Evolutionary conservation across 176 grass and related monocot genomes (phyloP), one percentile per base, ranked within the genome.

Genomic region (Secale cereale): DNA sequence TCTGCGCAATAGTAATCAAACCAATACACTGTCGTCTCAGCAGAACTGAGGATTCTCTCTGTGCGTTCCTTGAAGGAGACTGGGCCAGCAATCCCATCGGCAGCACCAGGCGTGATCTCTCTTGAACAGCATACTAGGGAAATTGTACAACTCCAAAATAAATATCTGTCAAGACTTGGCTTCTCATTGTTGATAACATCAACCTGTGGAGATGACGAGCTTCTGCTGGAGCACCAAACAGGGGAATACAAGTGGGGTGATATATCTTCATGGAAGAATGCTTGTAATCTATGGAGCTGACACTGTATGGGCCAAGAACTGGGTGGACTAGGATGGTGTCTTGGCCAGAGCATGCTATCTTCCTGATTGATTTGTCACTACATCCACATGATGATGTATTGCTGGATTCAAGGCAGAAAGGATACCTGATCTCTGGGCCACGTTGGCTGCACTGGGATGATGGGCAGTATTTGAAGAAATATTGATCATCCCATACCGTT

Each of bases 271-370:
- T 23, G 10, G 36, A 25, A 41, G 36, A 41, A 41, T 0, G 11
- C 26, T 0, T 71, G 36, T 71, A 71, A 41, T 71, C 36, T 71
- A 71, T 71, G 26, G 62, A 0, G 1, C 68, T 40, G 68, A 71
- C 36, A 71, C 1, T 71, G 22, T 71, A 41, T 41, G n/a, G 5
- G 36, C 68, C 68, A 71, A 71, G 36, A 36, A 27, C 6, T 40
- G 88, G 67, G 61, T 85, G 48, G 23, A 59, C 25, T 5, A 95
- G 71, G 66, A 91, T 12, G 79, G 91, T 86, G 60, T 88, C 81
- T 7, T 75, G 12, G 17, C 80, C 65, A 4, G 48, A 91, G 52
- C 94, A 96, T 28, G 67, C 81, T 41, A 96, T n/a, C 26, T 70
- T 43, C 41, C 11, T 4, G 12, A 11, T 45, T 45, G 3, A 14